These are phyloP conservation scores for Adansonia rubrostipa DNA, from an alignment of 441 rosid genomes.

Conservation along the genomic window DNA sequence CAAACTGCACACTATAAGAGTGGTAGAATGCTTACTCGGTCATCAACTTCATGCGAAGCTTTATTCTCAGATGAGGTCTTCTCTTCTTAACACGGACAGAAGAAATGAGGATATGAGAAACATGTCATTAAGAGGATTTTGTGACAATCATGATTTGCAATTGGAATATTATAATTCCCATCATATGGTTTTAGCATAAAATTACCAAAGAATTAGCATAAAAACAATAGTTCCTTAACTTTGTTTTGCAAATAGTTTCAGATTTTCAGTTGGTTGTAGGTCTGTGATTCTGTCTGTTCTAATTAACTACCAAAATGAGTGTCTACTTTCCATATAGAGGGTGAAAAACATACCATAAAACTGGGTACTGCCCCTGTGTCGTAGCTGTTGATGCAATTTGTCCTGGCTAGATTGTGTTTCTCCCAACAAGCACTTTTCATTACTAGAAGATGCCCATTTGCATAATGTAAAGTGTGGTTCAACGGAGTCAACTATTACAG, in stretches of 20 bases:
- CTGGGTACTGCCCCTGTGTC: slow-evolving; percentile 47
- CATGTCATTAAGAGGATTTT: slow-evolving; percentile 18
- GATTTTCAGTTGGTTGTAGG: background rate
- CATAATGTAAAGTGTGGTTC: slow-evolving; percentile 61
- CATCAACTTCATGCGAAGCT: slow-evolving; percentile 41
- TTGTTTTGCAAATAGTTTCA: background rate
- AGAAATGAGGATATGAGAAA: slow-evolving; percentile 28
- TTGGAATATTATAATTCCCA: background rate
- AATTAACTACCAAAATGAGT: background rate
- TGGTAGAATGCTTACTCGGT: slow-evolving; percentile 44
- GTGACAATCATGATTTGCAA: background rate
- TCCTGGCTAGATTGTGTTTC: slow-evolving; percentile 41
- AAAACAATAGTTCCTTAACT: slow-evolving; percentile 15
- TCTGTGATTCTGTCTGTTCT: background rate
- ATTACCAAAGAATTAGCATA: background rate
- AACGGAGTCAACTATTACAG: slow-evolving; percentile 48
- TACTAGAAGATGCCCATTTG: slow-evolving; percentile 69
- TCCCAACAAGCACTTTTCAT: slow-evolving; percentile 33
- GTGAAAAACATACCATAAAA: slow-evolving; percentile 49
- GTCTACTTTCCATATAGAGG: background rate
- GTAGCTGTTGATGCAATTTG: slow-evolving; percentile 47
- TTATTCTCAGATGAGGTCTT: slow-evolving; percentile 30
- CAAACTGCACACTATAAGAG: background rate
- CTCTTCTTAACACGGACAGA: slow-evolving; percentile 41
- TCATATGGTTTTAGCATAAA: slow-evolving; percentile 3